Evolutionary conservation across 495 filamentous ascomycete genomes (phyloP).

Genomic region (Bathelium albidoporum): DNA sequence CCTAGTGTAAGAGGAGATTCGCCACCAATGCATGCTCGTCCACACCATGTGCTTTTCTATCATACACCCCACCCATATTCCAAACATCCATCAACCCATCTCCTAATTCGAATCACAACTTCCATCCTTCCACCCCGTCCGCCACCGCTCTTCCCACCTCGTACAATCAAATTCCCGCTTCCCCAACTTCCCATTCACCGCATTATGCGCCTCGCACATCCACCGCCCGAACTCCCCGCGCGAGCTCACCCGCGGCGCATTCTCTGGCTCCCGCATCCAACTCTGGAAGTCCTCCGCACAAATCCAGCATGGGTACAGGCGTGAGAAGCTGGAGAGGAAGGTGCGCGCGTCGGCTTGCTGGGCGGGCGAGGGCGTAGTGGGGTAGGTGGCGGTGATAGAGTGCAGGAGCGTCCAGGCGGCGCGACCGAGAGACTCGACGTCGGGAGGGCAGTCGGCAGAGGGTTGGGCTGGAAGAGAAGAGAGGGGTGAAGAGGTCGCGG

Average conservation of each 20-base stretch:
- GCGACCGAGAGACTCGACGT: constrained; percentile 77
- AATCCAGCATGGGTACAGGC: constrained; percentile 86
- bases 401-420: constrained; percentile 90
- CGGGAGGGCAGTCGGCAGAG: constrained; percentile 47
- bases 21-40: background rate
- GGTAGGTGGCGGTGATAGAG: constrained; percentile 80
- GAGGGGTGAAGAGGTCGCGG: constrained; percentile 15
- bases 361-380: constrained; percentile 47
- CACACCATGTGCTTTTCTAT: too few relatives aligned
- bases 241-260: constrained; percentile 56
- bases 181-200: constrained; percentile 87
- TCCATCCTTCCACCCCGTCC: constrained; percentile 88
- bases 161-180: constrained; percentile 86
- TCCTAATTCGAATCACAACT: constrained; percentile 27
- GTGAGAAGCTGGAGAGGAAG: constrained; percentile 73
- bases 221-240: constrained; percentile 74
- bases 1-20: background rate
- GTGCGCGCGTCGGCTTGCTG: constrained; percentile 63
- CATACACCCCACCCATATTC: background rate
- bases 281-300: constrained; percentile 85
- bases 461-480: constrained; percentile 18
- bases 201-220: constrained; percentile 98
- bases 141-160: constrained; percentile 90
- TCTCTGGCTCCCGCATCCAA: constrained; percentile 64
- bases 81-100: background rate